phyloP scores from a whole-genome alignment of 2,329 filamentous ascomycete genomes.

The Triangularia setosa region DNA sequence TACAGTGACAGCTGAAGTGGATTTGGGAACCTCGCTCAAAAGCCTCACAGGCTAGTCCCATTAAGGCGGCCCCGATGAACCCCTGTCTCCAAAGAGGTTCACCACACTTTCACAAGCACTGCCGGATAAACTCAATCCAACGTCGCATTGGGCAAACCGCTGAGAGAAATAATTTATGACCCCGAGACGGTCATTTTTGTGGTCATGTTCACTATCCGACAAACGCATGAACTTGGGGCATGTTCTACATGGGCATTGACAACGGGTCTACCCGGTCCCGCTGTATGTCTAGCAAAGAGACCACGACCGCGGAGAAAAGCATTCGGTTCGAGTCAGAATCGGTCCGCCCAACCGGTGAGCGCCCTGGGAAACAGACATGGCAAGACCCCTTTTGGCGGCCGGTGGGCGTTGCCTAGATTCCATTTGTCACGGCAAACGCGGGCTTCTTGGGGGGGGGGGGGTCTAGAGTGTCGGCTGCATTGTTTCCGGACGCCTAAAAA shows the following conservation, averaged over 20 bases:
- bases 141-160: background rate
- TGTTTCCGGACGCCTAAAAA: background rate
- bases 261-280: background rate
- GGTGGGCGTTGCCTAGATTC: background rate
- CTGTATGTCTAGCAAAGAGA: background rate
- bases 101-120: background rate
- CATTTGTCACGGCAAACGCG: conserved; percentile 9
- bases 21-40: background rate
- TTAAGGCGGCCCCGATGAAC: background rate
- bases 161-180: background rate
- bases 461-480: conserved; percentile 1
- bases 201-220: background rate
- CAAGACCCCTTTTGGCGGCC: background rate
- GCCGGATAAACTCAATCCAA: background rate
- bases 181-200: background rate
- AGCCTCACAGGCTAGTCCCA: background rate
- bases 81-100: background rate
- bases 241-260: background rate
- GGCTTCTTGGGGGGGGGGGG: too few relatives aligned
- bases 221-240: background rate
- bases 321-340: background rate
- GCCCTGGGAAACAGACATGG: background rate
- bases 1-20: background rate
- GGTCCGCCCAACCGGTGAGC: background rate
- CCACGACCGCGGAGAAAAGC: background rate